phyloP scores from a whole-genome alignment of 768 basidiomycete species.

The Cantharellus cinnabarinus region DNA sequence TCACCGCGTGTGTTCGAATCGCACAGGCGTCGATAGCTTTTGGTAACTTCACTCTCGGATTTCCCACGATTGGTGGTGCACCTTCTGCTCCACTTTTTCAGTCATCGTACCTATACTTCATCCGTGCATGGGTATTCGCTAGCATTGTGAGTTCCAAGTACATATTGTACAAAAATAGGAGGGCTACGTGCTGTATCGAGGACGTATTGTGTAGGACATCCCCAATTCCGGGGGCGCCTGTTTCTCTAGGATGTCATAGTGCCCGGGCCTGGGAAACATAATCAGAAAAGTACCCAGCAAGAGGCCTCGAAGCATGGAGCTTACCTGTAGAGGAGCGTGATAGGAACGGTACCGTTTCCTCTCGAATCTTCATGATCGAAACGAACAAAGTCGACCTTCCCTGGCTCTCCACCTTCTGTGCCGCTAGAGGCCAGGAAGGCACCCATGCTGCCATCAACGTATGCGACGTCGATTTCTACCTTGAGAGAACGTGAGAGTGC shows the following conservation, averaged over 20 bases:
- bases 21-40: conserved; percentile 1
- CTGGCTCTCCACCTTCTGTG: conserved; percentile 10
- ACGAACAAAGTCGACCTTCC: conserved; percentile 43
- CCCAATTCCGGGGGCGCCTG: no score
- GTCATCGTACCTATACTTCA: no score
- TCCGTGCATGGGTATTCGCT: no score
- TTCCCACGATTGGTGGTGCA: neutral
- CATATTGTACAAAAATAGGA: no score
- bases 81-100: neutral
- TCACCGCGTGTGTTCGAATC: conserved; percentile 1
- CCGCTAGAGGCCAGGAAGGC: no score
- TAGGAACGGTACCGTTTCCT: conserved; percentile 24
- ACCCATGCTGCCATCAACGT: conserved; percentile 39
- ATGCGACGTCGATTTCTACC: conserved; percentile 53
- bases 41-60: neutral
- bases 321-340: conserved; percentile 59
- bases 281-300: neutral
- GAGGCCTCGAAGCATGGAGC: conserved; percentile 11
- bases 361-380: conserved; percentile 28
- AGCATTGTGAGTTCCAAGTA: no score
- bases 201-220: no score
- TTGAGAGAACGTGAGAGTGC: conserved; percentile 51
- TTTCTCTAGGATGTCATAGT: conserved; percentile 53
- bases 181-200: no score
- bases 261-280: conserved; percentile 44